Evolutionary conservation across 768 basidiomycete genomes (phyloP), one percentile per base, ranked within the genome.

Genomic region (Mycena capillaripes): DNA sequence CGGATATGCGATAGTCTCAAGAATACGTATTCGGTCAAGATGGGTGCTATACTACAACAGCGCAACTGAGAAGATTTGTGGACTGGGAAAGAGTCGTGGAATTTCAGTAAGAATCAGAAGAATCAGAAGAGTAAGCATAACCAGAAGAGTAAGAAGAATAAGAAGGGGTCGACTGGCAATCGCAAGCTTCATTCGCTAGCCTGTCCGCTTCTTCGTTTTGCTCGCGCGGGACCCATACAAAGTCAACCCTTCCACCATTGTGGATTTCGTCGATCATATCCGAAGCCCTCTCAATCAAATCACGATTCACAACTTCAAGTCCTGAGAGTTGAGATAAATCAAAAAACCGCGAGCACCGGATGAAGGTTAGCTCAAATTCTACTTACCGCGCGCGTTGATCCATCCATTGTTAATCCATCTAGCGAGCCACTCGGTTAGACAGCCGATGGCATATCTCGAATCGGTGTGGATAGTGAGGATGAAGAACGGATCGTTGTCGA

Each of bases 391-490:
- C 16, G 58, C 6, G 32, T 58, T 73, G 12, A 1, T 4, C 72
- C 72, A 73, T 4, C 72, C 72, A 42, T 73, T 73, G 7, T 25
- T 17, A 3, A n/a, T 27, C 72, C 72, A 73, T 17, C 44, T 59
- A 6, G 32, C 40, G 17, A 69, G 1, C 62, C 66, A 73, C 23
- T 73, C 46, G 17, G 48, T 21, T n/a, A 69, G 32, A 21, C 72
- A 69, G 21, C 58, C 67, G 27, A 69, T 59, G 7, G 67, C 67
- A 32, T 73, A 73, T 32, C 61, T 57, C 32, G 67, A 73, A 58
- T 73, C 72, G 2, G 62, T 60, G 55, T 60, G 61, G 46, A 73
- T 50, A 3, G 61, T 56, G 48, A 69, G 46, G 4, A 69, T 23
- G 30, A 73, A 69, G 50, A 58, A 61, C 21, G 67, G 71, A 25